Evolutionary conservation across 495 filamentous ascomycete species (phyloP), one percentile per base, ranked within the genome.

Genomic region (Tuber microsphaerosporum): DNA sequence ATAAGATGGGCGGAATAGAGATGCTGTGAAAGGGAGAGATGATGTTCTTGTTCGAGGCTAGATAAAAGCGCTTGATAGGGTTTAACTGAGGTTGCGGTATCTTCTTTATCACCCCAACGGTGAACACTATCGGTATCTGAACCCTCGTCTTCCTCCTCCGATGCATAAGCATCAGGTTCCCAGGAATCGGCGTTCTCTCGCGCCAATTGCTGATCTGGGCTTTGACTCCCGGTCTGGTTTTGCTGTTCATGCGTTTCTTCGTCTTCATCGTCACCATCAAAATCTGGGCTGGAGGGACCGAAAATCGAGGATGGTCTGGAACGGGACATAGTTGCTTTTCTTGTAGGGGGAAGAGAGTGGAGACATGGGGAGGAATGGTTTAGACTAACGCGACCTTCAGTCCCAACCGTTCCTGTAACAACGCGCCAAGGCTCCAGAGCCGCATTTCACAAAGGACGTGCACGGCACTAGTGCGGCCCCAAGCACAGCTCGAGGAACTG

Each of bases 1-100:
- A 79, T 69, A 20, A 79, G 77, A 39, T 79, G 46, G 17, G 76
- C 77, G 20, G 76, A 79, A 69, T 79, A 75, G n/a, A 79, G 73
- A 37, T 79, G 77, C 16, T 51, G 72, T 41, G 77, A 70, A 26
- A 79, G 76, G 17, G 77, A 71, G 56, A 39, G 72, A 43, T 72
- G 44, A 69, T 79, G 77, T n/a, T 70, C 76, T 42, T 51, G 70
- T n/a, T 79, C 77, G 8, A 79, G 70, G 37, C 69, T 45, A 3
- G 73, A 46, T 31, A 79, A 26, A 14, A 79, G 65, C 5, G 56
- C 73, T n/a, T 42, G 44, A 39, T 73, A 79, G 2, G 73, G 43
- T 7, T 48, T 72, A 42, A 79, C 45, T n/a, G 39, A 75, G 70
- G 73, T 44, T 22, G n/a, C 2, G 7, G 76, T 75, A 41, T 79